Conservation (phyloP, 2,329 filamentous ascomycete genomes). For the Sclerotinia trifoliorum region DNA sequence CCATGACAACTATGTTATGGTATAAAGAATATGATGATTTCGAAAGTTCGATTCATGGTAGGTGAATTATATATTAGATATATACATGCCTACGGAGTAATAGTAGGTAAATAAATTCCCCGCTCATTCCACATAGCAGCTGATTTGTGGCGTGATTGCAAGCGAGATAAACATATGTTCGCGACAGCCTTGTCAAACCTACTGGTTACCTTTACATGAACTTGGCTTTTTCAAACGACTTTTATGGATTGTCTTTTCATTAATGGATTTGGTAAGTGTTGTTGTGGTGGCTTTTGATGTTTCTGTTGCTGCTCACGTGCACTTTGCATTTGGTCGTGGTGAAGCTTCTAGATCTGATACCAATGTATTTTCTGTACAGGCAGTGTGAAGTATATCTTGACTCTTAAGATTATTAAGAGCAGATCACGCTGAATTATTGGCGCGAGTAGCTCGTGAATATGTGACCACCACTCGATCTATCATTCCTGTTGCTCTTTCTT, state of each 20-base stretch:
- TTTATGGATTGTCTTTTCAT: neutral
- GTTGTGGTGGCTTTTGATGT: neutral
- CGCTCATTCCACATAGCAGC: slow-evolving; percentile 12
- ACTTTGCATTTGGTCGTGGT: neutral
- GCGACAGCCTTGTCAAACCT: neutral
- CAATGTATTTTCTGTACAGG: neutral
- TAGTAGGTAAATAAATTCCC: neutral
- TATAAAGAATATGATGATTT: neutral
- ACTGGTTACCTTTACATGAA: neutral
- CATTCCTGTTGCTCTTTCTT: no score
- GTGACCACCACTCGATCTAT: no score
- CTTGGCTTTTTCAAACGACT: neutral
- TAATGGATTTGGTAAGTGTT: neutral
- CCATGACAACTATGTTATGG: neutral
- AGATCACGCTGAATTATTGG: no score
- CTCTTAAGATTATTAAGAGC: neutral
- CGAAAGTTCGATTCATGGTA: no score
- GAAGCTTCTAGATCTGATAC: no score
- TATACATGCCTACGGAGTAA: neutral
- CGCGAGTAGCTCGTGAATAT: no score
- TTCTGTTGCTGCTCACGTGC: neutral
- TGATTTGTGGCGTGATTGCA: slow-evolving; percentile 21
- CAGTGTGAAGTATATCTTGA: neutral
- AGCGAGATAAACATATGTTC: neutral
- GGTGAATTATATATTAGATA: neutral